These are phyloP conservation scores for Globisporangium splendens DNA, from an alignment of 352 stramenopile species.

Conservation along the genomic window DNA sequence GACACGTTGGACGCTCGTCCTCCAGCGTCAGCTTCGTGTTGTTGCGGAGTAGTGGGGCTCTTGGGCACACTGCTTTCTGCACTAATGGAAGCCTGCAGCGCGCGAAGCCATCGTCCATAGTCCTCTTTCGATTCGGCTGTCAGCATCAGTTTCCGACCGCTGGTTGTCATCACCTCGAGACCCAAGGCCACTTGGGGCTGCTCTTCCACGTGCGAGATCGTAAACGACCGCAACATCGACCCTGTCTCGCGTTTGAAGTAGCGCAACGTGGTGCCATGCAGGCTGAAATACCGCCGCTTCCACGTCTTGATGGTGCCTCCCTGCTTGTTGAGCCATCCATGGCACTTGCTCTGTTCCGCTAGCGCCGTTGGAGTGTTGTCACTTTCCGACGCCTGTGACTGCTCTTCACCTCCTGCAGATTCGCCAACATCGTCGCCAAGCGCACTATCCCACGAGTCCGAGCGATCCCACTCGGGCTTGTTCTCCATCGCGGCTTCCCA, in stretches of 20 bases:
- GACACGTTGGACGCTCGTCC: slow-evolving; percentile 6
- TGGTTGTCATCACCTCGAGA: slow-evolving; percentile 38
- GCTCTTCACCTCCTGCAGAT: not conserved
- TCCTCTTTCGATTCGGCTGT: slow-evolving; percentile 62
- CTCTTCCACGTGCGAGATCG: slow-evolving; percentile 33
- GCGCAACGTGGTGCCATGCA: slow-evolving; percentile 62
- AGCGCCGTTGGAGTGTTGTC: not conserved
- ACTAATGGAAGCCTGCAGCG: slow-evolving; percentile 36
- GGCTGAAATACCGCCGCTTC: slow-evolving; percentile 74
- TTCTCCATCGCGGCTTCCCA: slow-evolving; percentile 67
- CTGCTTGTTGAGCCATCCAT: slow-evolving; percentile 73
- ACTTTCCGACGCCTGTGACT: not conserved
- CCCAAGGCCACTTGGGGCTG: slow-evolving; percentile 32
- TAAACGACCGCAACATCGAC: slow-evolving; percentile 42
- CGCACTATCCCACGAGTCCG: slow-evolving; percentile 34
- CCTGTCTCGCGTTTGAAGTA: slow-evolving; percentile 77
- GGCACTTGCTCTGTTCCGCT: slow-evolving; percentile 18
- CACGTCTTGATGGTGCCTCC: slow-evolving; percentile 61
- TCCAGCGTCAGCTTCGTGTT: not conserved
- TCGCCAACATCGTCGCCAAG: slow-evolving; percentile 15
- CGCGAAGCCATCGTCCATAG: slow-evolving; percentile 54
- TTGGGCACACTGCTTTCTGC: slow-evolving; percentile 13
- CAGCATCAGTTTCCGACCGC: slow-evolving; percentile 50
- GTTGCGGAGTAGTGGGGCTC: not conserved
- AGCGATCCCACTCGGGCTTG: slow-evolving; percentile 22